Percentiles rank a stretch among this genome's conserved stretches.
phyloP scores from a whole-genome alignment of 1,284 basidiomycete species.

The Heterobasidion irregulare region DNA sequence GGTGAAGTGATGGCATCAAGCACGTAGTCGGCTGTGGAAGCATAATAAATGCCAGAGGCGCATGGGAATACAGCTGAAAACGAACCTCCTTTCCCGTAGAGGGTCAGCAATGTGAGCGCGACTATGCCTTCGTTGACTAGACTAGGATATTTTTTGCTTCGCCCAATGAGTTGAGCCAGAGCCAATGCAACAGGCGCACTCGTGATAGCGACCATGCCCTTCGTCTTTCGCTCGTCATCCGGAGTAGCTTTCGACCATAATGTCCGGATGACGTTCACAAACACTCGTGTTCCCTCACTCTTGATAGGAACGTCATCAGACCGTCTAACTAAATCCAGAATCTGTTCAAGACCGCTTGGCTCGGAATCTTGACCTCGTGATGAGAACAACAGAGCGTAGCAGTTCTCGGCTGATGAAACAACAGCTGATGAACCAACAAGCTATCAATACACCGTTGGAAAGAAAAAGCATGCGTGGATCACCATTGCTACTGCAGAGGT shows the following conservation, averaged over 20 bases:
- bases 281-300: conserved; percentile 83
- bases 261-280: conserved; percentile 77
- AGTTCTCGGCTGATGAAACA: conserved; percentile 48
- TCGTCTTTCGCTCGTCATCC: conserved; percentile 33
- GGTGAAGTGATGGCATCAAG: conserved; percentile 46
- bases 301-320: conserved; percentile 79
- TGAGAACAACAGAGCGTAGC: conserved; percentile 49
- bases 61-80: conserved; percentile 8
- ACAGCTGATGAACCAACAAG: not conserved
- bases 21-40: conserved; percentile 46
- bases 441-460: not conserved
- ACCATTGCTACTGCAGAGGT: conserved; percentile 77
- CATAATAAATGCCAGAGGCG: not conserved
- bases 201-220: conserved; percentile 46
- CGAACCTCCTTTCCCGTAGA: conserved; percentile 58
- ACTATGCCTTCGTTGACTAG: conserved; percentile 88
- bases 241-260: conserved; percentile 49
- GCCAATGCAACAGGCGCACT: conserved; percentile 47
- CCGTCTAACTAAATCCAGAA: conserved; percentile 69
- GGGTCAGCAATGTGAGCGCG: conserved; percentile 71
- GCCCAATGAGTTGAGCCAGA: conserved; percentile 66
- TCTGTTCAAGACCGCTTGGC: conserved; percentile 49
- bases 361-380: conserved; percentile 17
- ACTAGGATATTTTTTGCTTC: conserved; percentile 75
- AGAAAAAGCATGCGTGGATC: conserved; percentile 17